These are phyloP conservation scores for Aspergillus homomorphus DNA, from an alignment of 495 filamentous ascomycete genomes.

Conservation along the genomic window DNA sequence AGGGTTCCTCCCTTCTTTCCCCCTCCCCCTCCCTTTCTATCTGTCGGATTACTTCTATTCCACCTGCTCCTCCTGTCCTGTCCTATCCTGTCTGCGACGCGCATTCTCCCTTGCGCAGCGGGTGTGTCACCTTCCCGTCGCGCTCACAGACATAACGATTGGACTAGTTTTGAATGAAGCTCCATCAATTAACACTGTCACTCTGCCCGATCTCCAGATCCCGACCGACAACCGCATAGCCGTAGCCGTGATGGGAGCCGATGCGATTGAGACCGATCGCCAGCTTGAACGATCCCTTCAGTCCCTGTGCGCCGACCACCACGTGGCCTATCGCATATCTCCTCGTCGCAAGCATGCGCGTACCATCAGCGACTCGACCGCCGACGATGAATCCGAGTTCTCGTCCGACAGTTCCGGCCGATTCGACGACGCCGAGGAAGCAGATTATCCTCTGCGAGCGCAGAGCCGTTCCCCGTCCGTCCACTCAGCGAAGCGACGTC, in stretches of 20 bases:
- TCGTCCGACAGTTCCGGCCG: constrained; percentile 37
- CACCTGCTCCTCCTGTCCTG: neutral
- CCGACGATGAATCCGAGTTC: constrained; percentile 17
- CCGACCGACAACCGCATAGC: constrained; percentile 10
- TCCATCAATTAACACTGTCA: neutral
- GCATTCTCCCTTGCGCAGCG: constrained; percentile 4
- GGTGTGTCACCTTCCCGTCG: constrained; percentile 1
- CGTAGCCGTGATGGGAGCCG: constrained; percentile 13
- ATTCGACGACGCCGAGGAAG: constrained; percentile 45
- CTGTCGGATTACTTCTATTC: constrained; percentile 1
- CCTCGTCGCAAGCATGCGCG: constrained; percentile 35
- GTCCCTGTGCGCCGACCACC: constrained; percentile 14
- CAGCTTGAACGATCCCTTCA: constrained; percentile 26
- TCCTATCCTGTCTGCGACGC: neutral
- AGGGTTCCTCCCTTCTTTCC: neutral
- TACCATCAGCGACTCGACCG: constrained; percentile 20
- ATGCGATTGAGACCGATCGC: constrained; percentile 19
- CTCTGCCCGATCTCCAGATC: neutral
- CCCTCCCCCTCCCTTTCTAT: neutral
- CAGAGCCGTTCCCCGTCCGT: constrained; percentile 20
- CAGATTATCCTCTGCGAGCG: constrained; percentile 3
- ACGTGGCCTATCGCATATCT: constrained; percentile 21
- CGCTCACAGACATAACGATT: neutral
- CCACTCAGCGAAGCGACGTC: constrained; percentile 43
- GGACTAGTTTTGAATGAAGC: neutral